These are phyloP conservation scores for Willaertia magna DNA, from an alignment of 208 protist species.

Conservation along the genomic window DNA sequence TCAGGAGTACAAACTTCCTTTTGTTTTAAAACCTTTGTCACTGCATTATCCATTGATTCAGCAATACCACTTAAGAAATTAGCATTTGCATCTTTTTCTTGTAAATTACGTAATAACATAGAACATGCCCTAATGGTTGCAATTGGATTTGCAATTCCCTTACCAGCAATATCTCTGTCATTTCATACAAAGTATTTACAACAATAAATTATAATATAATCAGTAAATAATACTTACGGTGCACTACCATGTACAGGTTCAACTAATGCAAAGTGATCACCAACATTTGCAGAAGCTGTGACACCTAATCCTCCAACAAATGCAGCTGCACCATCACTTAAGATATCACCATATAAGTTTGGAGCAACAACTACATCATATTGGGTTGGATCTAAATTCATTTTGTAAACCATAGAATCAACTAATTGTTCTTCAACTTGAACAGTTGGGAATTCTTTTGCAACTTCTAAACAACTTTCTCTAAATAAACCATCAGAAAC, in stretches of 20 bases:
- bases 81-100: not conserved
- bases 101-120: conserved; percentile 7
- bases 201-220: too few species aligned
- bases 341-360: conserved; percentile 22
- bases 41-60: not conserved
- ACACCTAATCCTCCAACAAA: conserved; percentile 14
- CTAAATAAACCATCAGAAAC: conserved; percentile 41
- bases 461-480: conserved; percentile 32
- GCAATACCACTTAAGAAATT: not conserved
- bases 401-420: conserved; percentile 31
- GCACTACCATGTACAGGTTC: conserved; percentile 14
- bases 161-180: conserved; percentile 10
- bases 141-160: conserved; percentile 4
- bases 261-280: not conserved
- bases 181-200: too few species aligned
- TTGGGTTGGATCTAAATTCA: conserved; percentile 12
- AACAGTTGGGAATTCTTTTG: conserved; percentile 35
- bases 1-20: not conserved
- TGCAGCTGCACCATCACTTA: conserved; percentile 11
- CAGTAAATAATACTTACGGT: too few species aligned
- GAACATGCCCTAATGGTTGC: conserved; percentile 14
- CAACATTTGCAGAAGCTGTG: not conserved
- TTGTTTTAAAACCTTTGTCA: not conserved
- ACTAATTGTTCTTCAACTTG: conserved; percentile 38
- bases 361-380: conserved; percentile 19